These are phyloP conservation scores for Exophiala dermatitidis DNA, from an alignment of 2,329 filamentous ascomycete species.

Conservation along the genomic window DNA sequence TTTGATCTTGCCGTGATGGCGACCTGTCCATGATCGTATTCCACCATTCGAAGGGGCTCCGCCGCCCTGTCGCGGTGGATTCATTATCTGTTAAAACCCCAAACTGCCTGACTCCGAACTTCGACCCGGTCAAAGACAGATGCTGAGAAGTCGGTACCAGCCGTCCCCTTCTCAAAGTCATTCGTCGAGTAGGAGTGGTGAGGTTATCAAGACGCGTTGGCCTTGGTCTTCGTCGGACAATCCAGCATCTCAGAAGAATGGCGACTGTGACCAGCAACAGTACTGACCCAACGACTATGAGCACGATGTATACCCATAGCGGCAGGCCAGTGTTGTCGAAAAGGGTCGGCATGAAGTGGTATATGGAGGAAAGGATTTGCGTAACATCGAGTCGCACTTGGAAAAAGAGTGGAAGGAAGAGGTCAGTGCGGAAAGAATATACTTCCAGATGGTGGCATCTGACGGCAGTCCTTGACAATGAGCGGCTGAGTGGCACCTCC, in stretches of 20 bases:
- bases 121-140: constrained; percentile 28
- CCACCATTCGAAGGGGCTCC: constrained; percentile 28
- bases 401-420: neutral
- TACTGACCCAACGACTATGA: constrained; percentile 23
- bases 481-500: neutral
- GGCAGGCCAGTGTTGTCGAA: constrained; percentile 22
- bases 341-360: constrained; percentile 24
- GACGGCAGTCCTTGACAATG: neutral
- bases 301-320: constrained; percentile 25
- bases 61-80: constrained; percentile 21
- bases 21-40: constrained; percentile 24
- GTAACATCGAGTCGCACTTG: constrained; percentile 13
- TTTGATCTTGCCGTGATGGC: constrained; percentile 19
- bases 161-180: constrained; percentile 25
- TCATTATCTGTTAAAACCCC: constrained; percentile 22
- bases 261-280: constrained; percentile 17
- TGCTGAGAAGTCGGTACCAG: constrained; percentile 26
- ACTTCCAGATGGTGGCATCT: neutral
- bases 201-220: constrained; percentile 14
- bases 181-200: constrained; percentile 22
- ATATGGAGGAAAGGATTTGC: neutral
- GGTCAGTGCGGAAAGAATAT: constrained; percentile 1
- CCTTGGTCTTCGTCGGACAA: constrained; percentile 12
- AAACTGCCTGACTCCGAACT: constrained; percentile 26
- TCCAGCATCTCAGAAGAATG: constrained; percentile 16